Conservation (phyloP, 345 rosid genomes). For the Durio zibethinus region DNA sequence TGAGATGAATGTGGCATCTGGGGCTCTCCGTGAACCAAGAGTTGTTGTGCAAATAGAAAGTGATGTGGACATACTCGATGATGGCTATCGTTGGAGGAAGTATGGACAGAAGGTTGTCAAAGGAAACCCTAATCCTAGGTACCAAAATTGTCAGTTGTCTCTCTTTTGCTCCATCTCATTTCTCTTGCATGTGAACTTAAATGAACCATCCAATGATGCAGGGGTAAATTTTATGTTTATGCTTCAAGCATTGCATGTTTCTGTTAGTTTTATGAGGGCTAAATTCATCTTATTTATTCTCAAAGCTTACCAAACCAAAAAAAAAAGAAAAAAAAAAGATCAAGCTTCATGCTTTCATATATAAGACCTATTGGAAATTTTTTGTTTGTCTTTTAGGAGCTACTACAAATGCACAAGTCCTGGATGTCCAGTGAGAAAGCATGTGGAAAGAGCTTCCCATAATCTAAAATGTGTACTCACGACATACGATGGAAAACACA, state of each 20-base stretch:
- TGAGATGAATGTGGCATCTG: constrained; percentile 47
- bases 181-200: constrained; percentile 1
- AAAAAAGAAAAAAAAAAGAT: background rate
- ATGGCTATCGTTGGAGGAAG: constrained; percentile 76
- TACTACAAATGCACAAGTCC: constrained; percentile 70
- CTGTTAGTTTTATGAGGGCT: background rate
- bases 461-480: constrained; percentile 53
- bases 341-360: background rate
- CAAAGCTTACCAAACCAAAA: background rate
- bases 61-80: constrained; percentile 66
- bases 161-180: background rate
- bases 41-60: constrained; percentile 69
- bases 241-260: background rate
- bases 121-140: constrained; percentile 81
- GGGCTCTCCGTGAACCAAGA: constrained; percentile 58
- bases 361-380: background rate
- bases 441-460: constrained; percentile 69
- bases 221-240: background rate
- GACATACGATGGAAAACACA: constrained; percentile 69
- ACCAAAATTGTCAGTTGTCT: constrained; percentile 7
- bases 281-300: background rate
- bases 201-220: background rate
- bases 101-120: constrained; percentile 75
- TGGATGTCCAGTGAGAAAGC: constrained; percentile 62
- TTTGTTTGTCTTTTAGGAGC: constrained; percentile 40